Percentiles rank a stretch among this genome's conserved stretches.
phyloP scores from a whole-genome alignment of 768 basidiomycete genomes.

The Serendipita indica region DNA sequence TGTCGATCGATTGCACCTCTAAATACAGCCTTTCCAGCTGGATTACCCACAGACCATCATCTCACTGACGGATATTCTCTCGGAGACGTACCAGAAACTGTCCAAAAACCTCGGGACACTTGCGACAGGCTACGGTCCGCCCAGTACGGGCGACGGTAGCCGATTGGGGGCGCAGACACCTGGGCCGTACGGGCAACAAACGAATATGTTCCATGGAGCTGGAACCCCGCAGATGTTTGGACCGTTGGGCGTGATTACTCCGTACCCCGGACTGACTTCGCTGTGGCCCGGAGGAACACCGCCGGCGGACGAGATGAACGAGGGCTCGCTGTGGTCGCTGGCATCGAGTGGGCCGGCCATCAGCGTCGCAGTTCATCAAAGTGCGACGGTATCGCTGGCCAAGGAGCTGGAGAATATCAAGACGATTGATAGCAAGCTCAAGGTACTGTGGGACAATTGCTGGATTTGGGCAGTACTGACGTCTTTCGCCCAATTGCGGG shows the following conservation, averaged over 20 bases:
- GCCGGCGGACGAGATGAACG: slow-evolving; percentile 19
- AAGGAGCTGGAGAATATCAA: slow-evolving; percentile 54
- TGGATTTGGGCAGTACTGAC: neutral
- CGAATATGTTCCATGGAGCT: neutral
- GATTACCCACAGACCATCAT: slow-evolving; percentile 84
- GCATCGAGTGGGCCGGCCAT: slow-evolving; percentile 7
- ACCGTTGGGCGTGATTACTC: slow-evolving; percentile 56
- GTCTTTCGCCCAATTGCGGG: neutral
- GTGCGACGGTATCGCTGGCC: neutral
- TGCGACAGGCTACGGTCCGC: neutral
- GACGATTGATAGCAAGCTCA: slow-evolving; percentile 74
- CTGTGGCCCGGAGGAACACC: slow-evolving; percentile 36
- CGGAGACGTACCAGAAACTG: slow-evolving; percentile 81
- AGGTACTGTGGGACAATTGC: too few species aligned
- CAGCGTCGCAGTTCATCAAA: neutral
- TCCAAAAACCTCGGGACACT: slow-evolving; percentile 60
- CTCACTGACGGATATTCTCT: slow-evolving; percentile 76
- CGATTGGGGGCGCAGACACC: neutral
- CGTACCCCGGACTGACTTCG: slow-evolving; percentile 73
- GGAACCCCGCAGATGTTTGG: slow-evolving; percentile 50
- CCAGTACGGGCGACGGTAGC: neutral
- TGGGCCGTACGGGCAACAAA: neutral
- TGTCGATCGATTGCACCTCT: slow-evolving; percentile 9
- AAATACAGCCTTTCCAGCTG: slow-evolving; percentile 60
- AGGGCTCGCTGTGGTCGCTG: slow-evolving; percentile 13